Percentiles rank a stretch among this genome's conserved stretches.
These are phyloP conservation scores for Plasmopara muralis DNA, from an alignment of 352 stramenopile species.

Conservation along the genomic window DNA sequence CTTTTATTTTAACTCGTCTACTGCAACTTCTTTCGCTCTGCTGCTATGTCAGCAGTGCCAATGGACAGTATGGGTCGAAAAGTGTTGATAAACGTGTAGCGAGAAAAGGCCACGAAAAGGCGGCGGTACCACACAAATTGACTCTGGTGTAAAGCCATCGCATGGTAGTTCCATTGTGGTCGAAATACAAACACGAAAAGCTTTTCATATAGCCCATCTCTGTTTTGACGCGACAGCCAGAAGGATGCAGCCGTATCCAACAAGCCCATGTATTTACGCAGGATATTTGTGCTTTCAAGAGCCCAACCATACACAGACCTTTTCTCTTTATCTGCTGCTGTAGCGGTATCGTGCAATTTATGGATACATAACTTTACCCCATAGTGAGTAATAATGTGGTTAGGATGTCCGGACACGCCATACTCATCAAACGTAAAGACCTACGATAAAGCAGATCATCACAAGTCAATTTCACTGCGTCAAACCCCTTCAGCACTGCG, in stretches of 20 bases:
- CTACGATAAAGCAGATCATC: slow-evolving; percentile 18
- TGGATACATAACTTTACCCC: slow-evolving; percentile 47
- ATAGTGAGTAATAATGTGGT: slow-evolving; percentile 83
- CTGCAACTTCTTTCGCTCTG: slow-evolving; percentile 27
- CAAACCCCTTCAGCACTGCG: background rate
- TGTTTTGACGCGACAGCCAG: slow-evolving; percentile 18
- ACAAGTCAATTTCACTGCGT: background rate
- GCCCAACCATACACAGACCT: slow-evolving; percentile 43
- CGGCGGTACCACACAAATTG: slow-evolving; percentile 97
- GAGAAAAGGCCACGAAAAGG: slow-evolving; percentile 93
- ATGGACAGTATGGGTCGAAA: slow-evolving; percentile 43
- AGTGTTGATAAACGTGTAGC: slow-evolving; percentile 93
- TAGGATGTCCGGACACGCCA: slow-evolving; percentile 91
- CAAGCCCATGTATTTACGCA: slow-evolving; percentile 86
- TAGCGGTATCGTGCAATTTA: slow-evolving; percentile 27
- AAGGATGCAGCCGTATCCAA: slow-evolving; percentile 60
- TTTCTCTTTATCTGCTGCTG: slow-evolving; percentile 2
- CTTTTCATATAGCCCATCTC: slow-evolving; percentile 10
- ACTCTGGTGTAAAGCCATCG: slow-evolving; percentile 88
- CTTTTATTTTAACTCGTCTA: slow-evolving; percentile 7
- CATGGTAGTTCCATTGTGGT: slow-evolving; percentile 79
- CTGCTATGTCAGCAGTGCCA: slow-evolving; percentile 16
- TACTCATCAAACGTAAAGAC: slow-evolving; percentile 93
- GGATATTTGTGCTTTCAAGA: slow-evolving; percentile 64
- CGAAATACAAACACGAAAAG: slow-evolving; percentile 55